Evolutionary conservation across 768 basidiomycete species (phyloP).

Genomic region (Lactifluus echinatus): DNA sequence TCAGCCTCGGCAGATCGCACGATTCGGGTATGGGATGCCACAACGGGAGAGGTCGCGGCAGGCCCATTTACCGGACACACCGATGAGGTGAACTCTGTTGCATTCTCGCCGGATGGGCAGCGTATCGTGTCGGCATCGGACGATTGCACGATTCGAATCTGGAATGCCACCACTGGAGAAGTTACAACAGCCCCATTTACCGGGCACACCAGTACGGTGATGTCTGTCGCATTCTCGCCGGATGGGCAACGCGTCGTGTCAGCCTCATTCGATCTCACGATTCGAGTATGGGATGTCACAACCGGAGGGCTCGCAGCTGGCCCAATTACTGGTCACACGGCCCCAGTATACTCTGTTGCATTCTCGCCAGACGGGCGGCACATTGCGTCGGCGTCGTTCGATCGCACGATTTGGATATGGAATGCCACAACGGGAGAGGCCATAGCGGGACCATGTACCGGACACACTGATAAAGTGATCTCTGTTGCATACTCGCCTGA

Average conservation of each 20-base stretch:
- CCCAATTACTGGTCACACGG: neutral
- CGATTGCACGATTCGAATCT: too few relatives aligned
- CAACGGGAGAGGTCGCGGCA: neutral
- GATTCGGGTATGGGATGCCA: too few relatives aligned
- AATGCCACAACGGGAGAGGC: too few relatives aligned
- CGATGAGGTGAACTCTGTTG: neutral
- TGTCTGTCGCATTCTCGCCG: conserved; percentile 2
- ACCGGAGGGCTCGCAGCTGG: neutral
- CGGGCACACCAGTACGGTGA: too few relatives aligned
- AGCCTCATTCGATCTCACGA: neutral
- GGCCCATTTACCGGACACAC: neutral
- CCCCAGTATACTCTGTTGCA: neutral
- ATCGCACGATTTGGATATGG: neutral
- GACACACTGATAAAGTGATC: too few relatives aligned
- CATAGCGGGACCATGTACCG: too few relatives aligned
- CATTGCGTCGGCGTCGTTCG: neutral
- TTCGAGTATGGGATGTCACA: neutral
- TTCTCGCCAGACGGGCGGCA: conserved; percentile 1
- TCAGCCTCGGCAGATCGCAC: neutral
- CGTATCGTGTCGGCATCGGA: too few relatives aligned
- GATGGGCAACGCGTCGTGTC: conserved; percentile 15
- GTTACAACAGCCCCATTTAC: too few relatives aligned
- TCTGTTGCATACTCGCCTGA: too few relatives aligned
- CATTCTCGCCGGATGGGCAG: neutral
- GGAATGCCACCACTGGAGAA: too few relatives aligned